A percentile compares a stretch with the other conserved stretches of the same genome.
phyloP scores from a whole-genome alignment of 2,329 filamentous ascomycete species.

The Pseudonectria foliicola region DNA sequence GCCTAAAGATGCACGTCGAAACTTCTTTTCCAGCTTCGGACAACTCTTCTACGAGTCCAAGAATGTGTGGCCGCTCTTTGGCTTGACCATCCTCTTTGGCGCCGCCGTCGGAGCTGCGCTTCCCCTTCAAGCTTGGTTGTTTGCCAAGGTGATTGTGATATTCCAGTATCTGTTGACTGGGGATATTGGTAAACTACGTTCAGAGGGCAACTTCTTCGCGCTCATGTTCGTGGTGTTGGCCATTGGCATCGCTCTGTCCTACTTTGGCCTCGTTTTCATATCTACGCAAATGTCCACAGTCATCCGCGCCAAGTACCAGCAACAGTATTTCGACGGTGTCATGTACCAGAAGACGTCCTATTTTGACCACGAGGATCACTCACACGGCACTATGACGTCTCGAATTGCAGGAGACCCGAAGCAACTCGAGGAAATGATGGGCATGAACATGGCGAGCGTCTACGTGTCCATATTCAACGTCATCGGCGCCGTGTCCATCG shows the following conservation, averaged over 20 bases:
- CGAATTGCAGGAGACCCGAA: conserved; percentile 49
- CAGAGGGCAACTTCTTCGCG: conserved; percentile 52
- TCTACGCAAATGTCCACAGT: conserved; percentile 40
- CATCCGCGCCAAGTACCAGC: conserved; percentile 47
- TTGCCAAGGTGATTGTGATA: conserved; percentile 45
- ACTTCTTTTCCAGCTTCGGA: conserved; percentile 47
- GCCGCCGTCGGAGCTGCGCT: conserved; percentile 37
- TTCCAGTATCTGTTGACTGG: conserved; percentile 31
- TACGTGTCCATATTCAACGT: conserved; percentile 59
- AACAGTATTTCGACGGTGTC: conserved; percentile 55
- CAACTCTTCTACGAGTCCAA: conserved; percentile 50
- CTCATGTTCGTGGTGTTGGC: conserved; percentile 59
- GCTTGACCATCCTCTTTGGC: conserved; percentile 40
- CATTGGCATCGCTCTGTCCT: conserved; percentile 42
- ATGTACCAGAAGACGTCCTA: conserved; percentile 52
- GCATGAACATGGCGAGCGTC: conserved; percentile 56
- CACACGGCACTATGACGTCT: conserved; percentile 53
- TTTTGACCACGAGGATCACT: conserved; percentile 54
- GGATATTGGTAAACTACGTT: conserved; percentile 25
- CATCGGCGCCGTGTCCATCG: conserved; percentile 56
- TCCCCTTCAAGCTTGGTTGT: conserved; percentile 48
- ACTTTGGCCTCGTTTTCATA: conserved; percentile 34
- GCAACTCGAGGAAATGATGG: conserved; percentile 55
- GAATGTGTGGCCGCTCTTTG: conserved; percentile 42
- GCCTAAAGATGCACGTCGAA: conserved; percentile 28